Evolutionary conservation across 345 rosid genomes (phyloP).

Genomic region (Excoecaria agallocha): DNA sequence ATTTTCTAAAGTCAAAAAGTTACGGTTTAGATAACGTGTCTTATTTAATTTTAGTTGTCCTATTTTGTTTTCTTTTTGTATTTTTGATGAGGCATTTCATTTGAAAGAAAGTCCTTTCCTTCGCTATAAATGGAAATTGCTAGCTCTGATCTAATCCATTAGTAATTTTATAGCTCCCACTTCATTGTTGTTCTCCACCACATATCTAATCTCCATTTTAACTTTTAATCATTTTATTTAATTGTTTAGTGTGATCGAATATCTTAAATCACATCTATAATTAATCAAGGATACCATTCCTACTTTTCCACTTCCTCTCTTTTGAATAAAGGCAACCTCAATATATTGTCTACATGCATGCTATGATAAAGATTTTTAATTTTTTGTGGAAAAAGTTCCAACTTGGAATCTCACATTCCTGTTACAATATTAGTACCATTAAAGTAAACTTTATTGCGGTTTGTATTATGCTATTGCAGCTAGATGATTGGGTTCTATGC

Average conservation of each 20-base stretch:
- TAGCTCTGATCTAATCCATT: neutral
- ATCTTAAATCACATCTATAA: neutral
- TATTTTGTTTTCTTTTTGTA: neutral
- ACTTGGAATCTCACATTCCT: too few species aligned
- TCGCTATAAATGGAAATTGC: neutral
- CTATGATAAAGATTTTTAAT: too few species aligned
- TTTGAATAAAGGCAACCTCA: neutral
- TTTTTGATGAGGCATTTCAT: conserved; percentile 2
- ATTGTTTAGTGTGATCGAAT: neutral
- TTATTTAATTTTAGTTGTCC: neutral
- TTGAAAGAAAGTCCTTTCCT: neutral
- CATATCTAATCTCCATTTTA: neutral
- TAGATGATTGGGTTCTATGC: conserved; percentile 98
- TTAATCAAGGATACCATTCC: neutral
- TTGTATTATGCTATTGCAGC: conserved; percentile 37
- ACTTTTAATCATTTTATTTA: neutral
- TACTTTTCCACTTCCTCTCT: neutral
- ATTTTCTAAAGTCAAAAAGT: neutral
- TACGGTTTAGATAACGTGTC: neutral
- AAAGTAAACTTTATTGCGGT: neutral
- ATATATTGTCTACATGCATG: neutral
- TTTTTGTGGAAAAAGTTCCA: too few species aligned
- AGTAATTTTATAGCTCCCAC: too few species aligned
- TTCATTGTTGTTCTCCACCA: neutral
- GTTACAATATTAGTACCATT: too few species aligned